Base-by-base conservation (phyloP, 768 basidiomycete genomes). In the Gloeophyllum trabeum region DNA sequence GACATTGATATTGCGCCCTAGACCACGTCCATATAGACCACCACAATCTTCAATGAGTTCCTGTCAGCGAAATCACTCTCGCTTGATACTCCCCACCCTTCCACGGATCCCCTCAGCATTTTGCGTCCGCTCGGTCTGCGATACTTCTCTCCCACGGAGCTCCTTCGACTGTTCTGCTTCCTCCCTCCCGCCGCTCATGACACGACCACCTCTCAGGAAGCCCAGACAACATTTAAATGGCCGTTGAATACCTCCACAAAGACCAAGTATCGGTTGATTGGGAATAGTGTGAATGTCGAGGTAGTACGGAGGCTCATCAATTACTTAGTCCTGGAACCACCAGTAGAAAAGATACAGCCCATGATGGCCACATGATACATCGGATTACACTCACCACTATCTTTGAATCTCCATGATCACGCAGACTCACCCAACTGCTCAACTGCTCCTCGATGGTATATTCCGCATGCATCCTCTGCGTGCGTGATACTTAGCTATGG, bases 261-360 rank as follows among this genome's bases (percentile, higher is more conserved):
- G 58, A 75, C 80, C 6, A 79, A 76, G 54, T 88, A 89, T 48
- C 70, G 75, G 37, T 62, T 88, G 22, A 79, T 89, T 42, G 87
- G 87, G 14, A 90, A 89, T 56, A 87, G 85, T 43, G 76, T 89
- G 5, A 89, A 89, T 56, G 82, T 88, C 5, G 64, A 64, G 43
- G 85, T 88, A 7, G 77, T 89, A 0, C 66, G 70, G 40, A 61
- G 65, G 45, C 62, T 87, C 40, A 69, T 88, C 32, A 56, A 66
- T 30, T 81, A 79, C 57, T 59, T 88, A 34, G 74, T 75, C 44
- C 48, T 55, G 32, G 50, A 25, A 25, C 22, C 16, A 3, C 4
- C 7, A 7, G 21, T 32, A 28, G 24, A 10, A 39, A 22, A 10
- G 10, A 10, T 10, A 10, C 10, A 39, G 37, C 12, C 19, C n/a